These are phyloP conservation scores for Penicillium sp. DNA, from an alignment of 2,329 filamentous ascomycete species.

Conservation along the genomic window DNA sequence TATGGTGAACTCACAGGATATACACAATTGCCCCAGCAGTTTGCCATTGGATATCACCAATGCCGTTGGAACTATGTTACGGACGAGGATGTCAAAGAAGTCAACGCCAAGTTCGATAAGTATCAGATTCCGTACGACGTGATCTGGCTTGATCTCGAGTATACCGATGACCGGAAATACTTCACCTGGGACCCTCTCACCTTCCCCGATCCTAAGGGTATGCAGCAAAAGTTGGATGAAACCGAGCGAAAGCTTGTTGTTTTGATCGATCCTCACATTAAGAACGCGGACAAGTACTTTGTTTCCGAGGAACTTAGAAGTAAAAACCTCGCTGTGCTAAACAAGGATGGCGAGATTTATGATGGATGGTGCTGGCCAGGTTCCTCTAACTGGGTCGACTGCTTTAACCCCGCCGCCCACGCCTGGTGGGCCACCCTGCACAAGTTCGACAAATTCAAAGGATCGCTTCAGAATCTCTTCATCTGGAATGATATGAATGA, in stretches of 20 bases:
- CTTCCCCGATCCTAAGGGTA: constrained; percentile 79
- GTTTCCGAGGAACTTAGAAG: constrained; percentile 78
- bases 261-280: constrained; percentile 97
- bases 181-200: constrained; percentile 94
- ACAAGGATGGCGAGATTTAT: constrained; percentile 85
- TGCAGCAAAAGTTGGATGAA: constrained; percentile 82
- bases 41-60: constrained; percentile 91
- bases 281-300: constrained; percentile 76
- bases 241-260: constrained; percentile 86
- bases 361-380: constrained; percentile 99
- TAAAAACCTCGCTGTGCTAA: constrained; percentile 78
- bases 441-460: constrained; percentile 83
- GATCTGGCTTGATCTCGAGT: constrained; percentile 98
- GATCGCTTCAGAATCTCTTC: constrained; percentile 80
- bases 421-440: constrained; percentile 91
- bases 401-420: constrained; percentile 87
- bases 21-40: constrained; percentile 87
- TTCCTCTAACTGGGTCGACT: constrained; percentile 93
- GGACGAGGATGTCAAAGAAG: constrained; percentile 94
- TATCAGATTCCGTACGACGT: constrained; percentile 95
- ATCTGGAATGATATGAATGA: constrained; percentile 99
- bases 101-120: constrained; percentile 95
- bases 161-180: constrained; percentile 95
- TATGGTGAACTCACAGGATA: constrained; percentile 91
- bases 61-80: constrained; percentile 99